Percentiles rank a stretch among this genome's conserved stretches.
These are phyloP conservation scores for Triadica sebifera DNA, from an alignment of 345 rosid species.

Conservation along the genomic window DNA sequence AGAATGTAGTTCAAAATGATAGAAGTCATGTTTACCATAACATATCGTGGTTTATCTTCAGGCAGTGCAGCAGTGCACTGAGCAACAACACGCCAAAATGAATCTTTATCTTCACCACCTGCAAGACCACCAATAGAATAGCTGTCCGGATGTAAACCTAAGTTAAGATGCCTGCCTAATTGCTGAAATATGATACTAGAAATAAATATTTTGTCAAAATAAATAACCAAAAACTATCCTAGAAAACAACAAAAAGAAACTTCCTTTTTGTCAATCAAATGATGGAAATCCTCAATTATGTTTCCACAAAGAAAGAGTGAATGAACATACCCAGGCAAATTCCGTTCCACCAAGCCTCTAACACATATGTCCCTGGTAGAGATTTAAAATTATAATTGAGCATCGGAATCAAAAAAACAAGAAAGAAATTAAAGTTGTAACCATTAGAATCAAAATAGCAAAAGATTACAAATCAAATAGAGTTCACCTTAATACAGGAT, in stretches of 20 bases:
- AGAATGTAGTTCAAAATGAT: conserved; percentile 3
- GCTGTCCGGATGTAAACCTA: conserved; percentile 45
- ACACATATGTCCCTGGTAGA: conserved; percentile 65
- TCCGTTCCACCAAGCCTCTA: conserved; percentile 63
- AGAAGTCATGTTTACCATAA: conserved; percentile 47
- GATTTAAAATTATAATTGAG: neutral
- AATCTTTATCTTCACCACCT: conserved; percentile 88
- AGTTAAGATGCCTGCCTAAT: conserved; percentile 26
- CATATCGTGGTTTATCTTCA: conserved; percentile 82
- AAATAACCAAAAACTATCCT: neutral
- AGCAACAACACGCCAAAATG: conserved; percentile 87
- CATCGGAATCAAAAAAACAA: neutral
- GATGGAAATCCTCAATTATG: neutral
- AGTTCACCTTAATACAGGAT: conserved; percentile 65
- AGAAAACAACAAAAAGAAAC: neutral
- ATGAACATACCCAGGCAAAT: conserved; percentile 69
- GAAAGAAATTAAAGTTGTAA: neutral
- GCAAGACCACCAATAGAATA: conserved; percentile 91
- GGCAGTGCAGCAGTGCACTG: conserved; percentile 77
- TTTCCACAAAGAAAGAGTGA: neutral
- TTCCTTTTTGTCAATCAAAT: neutral
- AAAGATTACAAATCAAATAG: neutral
- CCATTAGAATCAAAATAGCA: conserved; percentile 1
- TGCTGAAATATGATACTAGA: conserved; percentile 5
- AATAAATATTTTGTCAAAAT: neutral